Evolutionary conservation across 2,329 filamentous ascomycete genomes (phyloP), one percentile per base, ranked within the genome.

Genomic region (Xylaria sp.): DNA sequence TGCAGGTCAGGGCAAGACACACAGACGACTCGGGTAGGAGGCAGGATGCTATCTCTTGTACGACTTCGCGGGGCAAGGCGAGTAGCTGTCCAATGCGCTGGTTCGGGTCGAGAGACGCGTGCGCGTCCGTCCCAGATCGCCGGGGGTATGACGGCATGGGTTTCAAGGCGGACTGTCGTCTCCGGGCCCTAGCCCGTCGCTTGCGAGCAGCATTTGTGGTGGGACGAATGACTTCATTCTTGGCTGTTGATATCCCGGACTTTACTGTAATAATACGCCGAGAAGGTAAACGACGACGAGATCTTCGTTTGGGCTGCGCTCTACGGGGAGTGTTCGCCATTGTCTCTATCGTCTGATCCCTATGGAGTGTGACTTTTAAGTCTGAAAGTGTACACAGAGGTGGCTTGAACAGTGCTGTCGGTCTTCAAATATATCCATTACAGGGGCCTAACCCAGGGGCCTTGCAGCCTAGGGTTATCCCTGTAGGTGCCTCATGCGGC

Each of bases 1-100:
- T 48, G 19, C 44, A 48, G 16, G 24, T 48, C 9, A 48, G 34
- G 8, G 44, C 39, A 16, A 48, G 44, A n/a, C 44, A 48, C 29
- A 48, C 26, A 16, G 44, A 18, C 13, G 24, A 39, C 18, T 37
- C 44, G 4, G 18, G 44, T 4, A 17, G 34, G 2, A 48, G 44
- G 18, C 21, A 8, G 34, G 44, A 48, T 39, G 44, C 26, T 16
- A 48, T 22, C 38, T 11, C 34, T 7, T 22, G 44, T 7, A 39
- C 16, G 26, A 48, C 38, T 20, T 48, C 44, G 7, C 18, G 17
- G 20, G 44, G 44, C 16, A 48, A 19, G 17, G 26, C 34, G 18
- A 48, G 39, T 18, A 48, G 38, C 34, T 17, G 13, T n/a, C n/a
- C n/a, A 7, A 34, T 13, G 2, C 24, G 6, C 29, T 22, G 26